Base-by-base conservation (phyloP, 495 filamentous ascomycete species). In the Hypomontagnella submonticulosa region DNA sequence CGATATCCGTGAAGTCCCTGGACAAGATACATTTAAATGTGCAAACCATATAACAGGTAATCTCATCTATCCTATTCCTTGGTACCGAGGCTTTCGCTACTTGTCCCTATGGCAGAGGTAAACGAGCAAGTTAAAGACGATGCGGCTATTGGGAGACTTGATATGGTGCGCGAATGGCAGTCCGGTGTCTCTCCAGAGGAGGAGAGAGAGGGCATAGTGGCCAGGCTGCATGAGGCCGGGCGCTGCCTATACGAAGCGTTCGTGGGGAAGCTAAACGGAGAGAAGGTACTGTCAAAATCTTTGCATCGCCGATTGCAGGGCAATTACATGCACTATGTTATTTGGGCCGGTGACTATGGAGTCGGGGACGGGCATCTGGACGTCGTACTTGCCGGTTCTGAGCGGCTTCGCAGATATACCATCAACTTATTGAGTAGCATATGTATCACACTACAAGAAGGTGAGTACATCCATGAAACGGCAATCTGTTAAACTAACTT, bases 311-410 rank as follows among this genome's bases (percentile, higher is more conserved):
- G 33, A 49, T 8, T 59, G 40, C 9, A 50, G 43, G 41, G 44
- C 13, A 33, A 32, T 8, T 50, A 41, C 9, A 34, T 19, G n/a
- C 33, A 20, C 10, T 59, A 50, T 23, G 12, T 30, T 0, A 19
- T 49, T 42, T 59, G 56, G 56, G 56, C 18, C n/a, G 13, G 12
- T 41, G 56, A 59, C 42, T 37, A 59, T 34, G 20, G 20, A 13
- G 56, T 13, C 3, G 0, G 18, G 32, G 13, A 42, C 13, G 56
- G 46, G 10, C 11, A 18, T 1, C 13, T 59, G 3, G 56, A 59
- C 20, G 3, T 4, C 20, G 1, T 41, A 2, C 56, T 59, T 3
- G 18, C 30, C 7, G 41, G 16, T 4, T 59, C 44, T 18, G 43
- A 42, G 5, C 10, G 44, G n/a, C 56, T 59, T 42, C 44, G 36